These are phyloP conservation scores for Aspergillus luchuensis DNA, from an alignment of 2,329 filamentous ascomycete genomes.

Conservation along the genomic window DNA sequence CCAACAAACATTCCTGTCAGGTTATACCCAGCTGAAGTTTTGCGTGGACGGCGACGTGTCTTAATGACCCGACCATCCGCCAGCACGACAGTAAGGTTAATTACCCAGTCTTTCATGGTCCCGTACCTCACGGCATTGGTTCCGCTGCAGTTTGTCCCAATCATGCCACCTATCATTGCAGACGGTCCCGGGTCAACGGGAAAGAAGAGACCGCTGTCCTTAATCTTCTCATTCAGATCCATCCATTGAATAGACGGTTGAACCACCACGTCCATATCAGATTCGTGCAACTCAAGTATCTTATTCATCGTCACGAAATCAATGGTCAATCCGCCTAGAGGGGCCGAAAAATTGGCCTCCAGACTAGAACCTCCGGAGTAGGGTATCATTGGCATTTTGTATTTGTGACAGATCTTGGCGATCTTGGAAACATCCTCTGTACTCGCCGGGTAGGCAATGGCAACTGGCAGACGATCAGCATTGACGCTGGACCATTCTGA, in stretches of 20 bases:
- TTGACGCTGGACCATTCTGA: constrained; percentile 73
- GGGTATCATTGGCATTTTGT: constrained; percentile 80
- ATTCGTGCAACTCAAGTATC: constrained; percentile 75
- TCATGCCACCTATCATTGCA: constrained; percentile 60
- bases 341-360: constrained; percentile 87
- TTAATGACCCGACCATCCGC: constrained; percentile 70
- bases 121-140: constrained; percentile 67
- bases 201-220: constrained; percentile 79
- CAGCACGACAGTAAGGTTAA: constrained; percentile 70
- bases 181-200: constrained; percentile 81
- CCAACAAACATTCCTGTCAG: constrained; percentile 69
- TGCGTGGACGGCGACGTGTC: constrained; percentile 66
- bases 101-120: constrained; percentile 75
- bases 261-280: constrained; percentile 90
- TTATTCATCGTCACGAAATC: constrained; percentile 88
- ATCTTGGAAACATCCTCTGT: constrained; percentile 67
- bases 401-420: constrained; percentile 72
- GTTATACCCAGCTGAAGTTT: constrained; percentile 72
- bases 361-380: constrained; percentile 85
- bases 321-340: constrained; percentile 82
- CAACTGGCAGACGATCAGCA: constrained; percentile 62
- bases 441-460: constrained; percentile 64
- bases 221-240: constrained; percentile 75
- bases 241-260: constrained; percentile 94
- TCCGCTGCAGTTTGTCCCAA: constrained; percentile 68